These are phyloP conservation scores for Elongisporangium prolatum DNA, from an alignment of 352 stramenopile genomes.

Conservation along the genomic window DNA sequence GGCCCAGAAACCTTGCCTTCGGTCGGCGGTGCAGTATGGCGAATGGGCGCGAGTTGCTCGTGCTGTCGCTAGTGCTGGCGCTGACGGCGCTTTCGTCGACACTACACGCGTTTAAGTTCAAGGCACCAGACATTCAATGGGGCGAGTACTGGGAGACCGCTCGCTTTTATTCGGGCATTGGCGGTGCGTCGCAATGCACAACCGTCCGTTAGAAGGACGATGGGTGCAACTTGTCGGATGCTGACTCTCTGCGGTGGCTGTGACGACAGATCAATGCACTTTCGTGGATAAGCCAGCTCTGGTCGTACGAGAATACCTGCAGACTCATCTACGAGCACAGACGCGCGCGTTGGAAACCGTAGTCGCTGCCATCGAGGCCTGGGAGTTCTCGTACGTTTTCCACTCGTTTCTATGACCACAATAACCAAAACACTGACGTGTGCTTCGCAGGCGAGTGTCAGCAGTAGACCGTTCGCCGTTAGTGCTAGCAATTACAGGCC, in stretches of 20 bases:
- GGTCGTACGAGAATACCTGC: constrained; percentile 42
- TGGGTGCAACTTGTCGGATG: constrained; percentile 1
- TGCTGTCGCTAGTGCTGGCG: background rate
- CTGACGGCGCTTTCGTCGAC: background rate
- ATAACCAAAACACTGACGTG: background rate
- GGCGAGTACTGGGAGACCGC: constrained; percentile 32
- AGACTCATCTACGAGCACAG: constrained; percentile 57
- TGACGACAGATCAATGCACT: constrained; percentile 49
- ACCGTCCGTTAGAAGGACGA: background rate
- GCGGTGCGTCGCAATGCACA: constrained; percentile 26
- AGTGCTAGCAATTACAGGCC: constrained; percentile 86
- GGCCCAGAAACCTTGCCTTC: background rate
- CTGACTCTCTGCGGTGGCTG: background rate
- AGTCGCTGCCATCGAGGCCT: constrained; percentile 67
- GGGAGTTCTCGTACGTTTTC: constrained; percentile 70
- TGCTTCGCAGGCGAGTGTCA: constrained; percentile 27
- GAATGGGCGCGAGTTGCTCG: background rate
- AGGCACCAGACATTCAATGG: constrained; percentile 12
- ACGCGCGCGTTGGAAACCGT: constrained; percentile 59
- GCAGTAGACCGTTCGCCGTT: constrained; percentile 64
- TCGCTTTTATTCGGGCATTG: constrained; percentile 43
- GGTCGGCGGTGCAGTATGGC: background rate
- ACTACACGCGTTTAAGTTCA: background rate
- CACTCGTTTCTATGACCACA: background rate
- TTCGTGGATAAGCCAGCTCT: constrained; percentile 70